phyloP scores from a whole-genome alignment of 345 rosid genomes.

The Brassica carinata region DNA sequence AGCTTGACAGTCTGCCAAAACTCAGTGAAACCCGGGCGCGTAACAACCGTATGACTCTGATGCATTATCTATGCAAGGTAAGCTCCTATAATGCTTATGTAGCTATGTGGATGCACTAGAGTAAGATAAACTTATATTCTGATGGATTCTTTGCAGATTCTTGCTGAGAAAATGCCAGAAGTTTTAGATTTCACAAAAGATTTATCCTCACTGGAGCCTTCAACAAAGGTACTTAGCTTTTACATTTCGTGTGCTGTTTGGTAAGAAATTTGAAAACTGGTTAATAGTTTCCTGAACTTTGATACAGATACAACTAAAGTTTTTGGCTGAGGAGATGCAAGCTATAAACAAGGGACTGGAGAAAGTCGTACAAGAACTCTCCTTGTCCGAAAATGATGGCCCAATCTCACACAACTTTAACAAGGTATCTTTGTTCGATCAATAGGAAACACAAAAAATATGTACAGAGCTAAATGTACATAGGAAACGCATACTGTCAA shows the following conservation, averaged over 20 bases:
- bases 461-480: background rate
- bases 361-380: conserved; percentile 82
- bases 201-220: conserved; percentile 64
- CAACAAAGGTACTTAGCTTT: conserved; percentile 62
- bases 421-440: conserved; percentile 48
- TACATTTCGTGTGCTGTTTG: background rate
- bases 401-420: conserved; percentile 67
- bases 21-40: conserved; percentile 89
- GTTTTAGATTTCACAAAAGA: conserved; percentile 79
- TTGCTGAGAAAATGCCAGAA: conserved; percentile 83
- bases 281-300: conserved; percentile 19
- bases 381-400: conserved; percentile 86
- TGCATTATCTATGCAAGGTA: conserved; percentile 99
- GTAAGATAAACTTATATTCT: conserved; percentile 10
- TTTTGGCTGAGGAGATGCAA: conserved; percentile 98
- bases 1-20: conserved; percentile 91
- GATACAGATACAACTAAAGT: conserved; percentile 83
- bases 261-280: background rate
- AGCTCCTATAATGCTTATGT: conserved; percentile 9
- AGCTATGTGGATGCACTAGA: conserved; percentile 2
- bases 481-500: background rate
- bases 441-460: background rate
- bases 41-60: conserved; percentile 89
- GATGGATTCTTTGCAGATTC: conserved; percentile 59
- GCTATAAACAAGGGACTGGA: conserved; percentile 95